Evolutionary conservation across 805 yeast species (phyloP), one percentile per base, ranked within the genome.

Genomic region (Saccharomycopsis schoenii): DNA sequence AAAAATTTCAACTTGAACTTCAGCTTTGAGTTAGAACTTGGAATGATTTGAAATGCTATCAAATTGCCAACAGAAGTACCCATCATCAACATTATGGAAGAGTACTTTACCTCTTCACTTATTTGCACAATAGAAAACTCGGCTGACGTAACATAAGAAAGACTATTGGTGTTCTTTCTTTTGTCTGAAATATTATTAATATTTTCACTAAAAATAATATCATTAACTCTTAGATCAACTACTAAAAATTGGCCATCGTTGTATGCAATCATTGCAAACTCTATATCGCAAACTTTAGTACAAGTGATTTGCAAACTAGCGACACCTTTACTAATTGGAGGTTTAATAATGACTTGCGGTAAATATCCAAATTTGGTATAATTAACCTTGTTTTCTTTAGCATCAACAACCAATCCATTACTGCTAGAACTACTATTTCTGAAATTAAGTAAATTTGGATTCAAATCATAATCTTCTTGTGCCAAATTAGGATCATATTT

Each of bases 41-140:
- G 96, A 3, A 84, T 69, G 1, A 92, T 72, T 67, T 84, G 83
- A 72, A 80, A 89, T 0, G 83, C 77, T 34, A 85, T 63, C 12
- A 90, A 68, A 60, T 88, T 87, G 17, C 97, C 97, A 15, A 74
- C 73, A 60, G 83, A 81, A 0, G 97, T 87, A 25, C 98, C 98
- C 12, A 85, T 87, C 25, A 82, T 72, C 72, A 92, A 71, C 29
- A 88, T 67, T 42, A 92, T 81, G n/a, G 90, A 84, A 0, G 94
- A 84, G 67, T 79, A 87, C 39, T 50, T 58, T 0, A 80, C 80
- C 61, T 88, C 94, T 36, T 80, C 83, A 1, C 84, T 88, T 58
- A 80, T 75, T 41, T 82, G 82, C 77, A 88, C 81, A 25, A 88
- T 85, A 0, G 92, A 80, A 70, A 92, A 89, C 65, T 89, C 91